Evolutionary conservation across 805 yeast species (phyloP).

Genomic region (Saturnispora halmiae): DNA sequence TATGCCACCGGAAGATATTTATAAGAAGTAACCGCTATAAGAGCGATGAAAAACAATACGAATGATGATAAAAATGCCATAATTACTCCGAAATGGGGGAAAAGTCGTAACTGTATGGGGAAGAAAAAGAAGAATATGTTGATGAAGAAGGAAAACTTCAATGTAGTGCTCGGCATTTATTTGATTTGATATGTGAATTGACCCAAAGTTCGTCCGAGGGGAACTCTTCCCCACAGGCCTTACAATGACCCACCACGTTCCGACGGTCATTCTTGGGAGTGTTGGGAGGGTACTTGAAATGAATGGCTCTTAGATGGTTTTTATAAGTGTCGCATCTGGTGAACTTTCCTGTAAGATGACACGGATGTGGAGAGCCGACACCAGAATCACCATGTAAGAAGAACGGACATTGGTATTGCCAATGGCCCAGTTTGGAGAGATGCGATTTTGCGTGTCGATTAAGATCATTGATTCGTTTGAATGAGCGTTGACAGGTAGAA

Average conservation of each 20-base stretch:
- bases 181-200: constrained; percentile 54
- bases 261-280: constrained; percentile 70
- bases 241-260: constrained; percentile 64
- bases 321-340: constrained; percentile 87
- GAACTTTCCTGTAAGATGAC: constrained; percentile 80
- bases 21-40: constrained; percentile 30
- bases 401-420: constrained; percentile 74
- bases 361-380: constrained; percentile 28
- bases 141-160: constrained; percentile 5
- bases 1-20: constrained; percentile 66
- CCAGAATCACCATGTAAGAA: constrained; percentile 19
- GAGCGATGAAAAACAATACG: neutral
- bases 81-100: neutral
- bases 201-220: constrained; percentile 75
- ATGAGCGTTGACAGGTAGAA: constrained; percentile 70
- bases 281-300: constrained; percentile 81
- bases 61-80: neutral
- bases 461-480: constrained; percentile 80
- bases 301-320: constrained; percentile 83
- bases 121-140: no score
- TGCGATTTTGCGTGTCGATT: constrained; percentile 81
- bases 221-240: constrained; percentile 62
- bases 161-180: constrained; percentile 25
- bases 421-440: constrained; percentile 62
- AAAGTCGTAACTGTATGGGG: no score